Conservation (phyloP, 176 grass and related monocot species). For the Alloteropsis semialata region DNA sequence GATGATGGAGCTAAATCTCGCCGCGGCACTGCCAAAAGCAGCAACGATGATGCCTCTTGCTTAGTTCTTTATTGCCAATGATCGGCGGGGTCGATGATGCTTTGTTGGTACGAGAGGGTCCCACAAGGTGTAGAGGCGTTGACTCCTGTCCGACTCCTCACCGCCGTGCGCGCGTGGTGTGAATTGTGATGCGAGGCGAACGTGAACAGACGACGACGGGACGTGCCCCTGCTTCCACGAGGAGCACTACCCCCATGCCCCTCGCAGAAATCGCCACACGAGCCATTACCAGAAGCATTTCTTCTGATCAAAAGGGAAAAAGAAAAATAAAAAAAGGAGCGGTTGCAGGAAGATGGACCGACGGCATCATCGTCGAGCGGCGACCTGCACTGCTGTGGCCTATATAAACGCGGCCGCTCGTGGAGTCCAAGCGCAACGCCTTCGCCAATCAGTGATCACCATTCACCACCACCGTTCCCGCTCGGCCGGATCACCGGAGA, state of each 20-base stretch:
- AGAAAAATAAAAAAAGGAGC: background rate
- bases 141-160: background rate
- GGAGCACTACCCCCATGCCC: background rate
- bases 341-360: conserved; percentile 10
- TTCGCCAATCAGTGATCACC: no score
- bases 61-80: background rate
- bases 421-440: background rate
- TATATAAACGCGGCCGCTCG: conserved; percentile 3
- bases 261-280: background rate
- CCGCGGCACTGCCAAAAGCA: background rate
- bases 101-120: background rate
- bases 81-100: no score
- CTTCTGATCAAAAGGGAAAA: background rate
- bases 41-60: background rate
- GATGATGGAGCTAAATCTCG: background rate
- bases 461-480: background rate
- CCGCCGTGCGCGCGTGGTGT: no score
- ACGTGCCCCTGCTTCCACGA: conserved; percentile 22
- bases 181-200: background rate
- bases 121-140: background rate
- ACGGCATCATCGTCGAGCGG: background rate
- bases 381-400: background rate
- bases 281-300: background rate
- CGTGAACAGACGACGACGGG: background rate
- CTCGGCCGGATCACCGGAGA: conserved; percentile 10